Percentiles rank a stretch among this genome's conserved stretches.
phyloP scores from a whole-genome alignment of 2,329 filamentous ascomycete species.

The Ophiostoma novo-ulmi region DNA sequence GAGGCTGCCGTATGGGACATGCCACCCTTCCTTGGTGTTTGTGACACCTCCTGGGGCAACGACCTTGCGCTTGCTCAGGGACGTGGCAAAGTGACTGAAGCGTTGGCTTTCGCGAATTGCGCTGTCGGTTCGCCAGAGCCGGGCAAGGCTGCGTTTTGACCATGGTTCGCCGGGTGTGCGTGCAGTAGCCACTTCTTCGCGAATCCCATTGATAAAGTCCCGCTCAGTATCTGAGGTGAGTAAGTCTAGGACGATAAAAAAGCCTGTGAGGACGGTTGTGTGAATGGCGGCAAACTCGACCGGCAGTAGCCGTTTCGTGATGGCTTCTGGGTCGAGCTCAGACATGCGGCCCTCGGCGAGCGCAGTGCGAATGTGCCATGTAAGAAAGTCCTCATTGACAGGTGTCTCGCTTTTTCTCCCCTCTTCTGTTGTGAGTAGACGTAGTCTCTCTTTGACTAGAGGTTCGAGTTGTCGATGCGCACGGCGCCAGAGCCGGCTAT shows the following conservation, averaged over 20 bases:
- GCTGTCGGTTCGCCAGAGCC: conserved; percentile 46
- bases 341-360: conserved; percentile 38
- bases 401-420: conserved; percentile 33
- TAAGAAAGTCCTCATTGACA: conserved; percentile 53
- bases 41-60: conserved; percentile 37
- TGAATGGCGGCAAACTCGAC: conserved; percentile 57
- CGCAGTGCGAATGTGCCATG: conserved; percentile 52
- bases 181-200: conserved; percentile 40
- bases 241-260: conserved; percentile 45
- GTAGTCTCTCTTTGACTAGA: conserved; percentile 46
- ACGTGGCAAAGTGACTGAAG: conserved; percentile 43
- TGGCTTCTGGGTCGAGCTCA: conserved; percentile 44
- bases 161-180: conserved; percentile 35
- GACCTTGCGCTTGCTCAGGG: conserved; percentile 45
- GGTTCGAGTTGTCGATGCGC: conserved; percentile 42
- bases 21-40: conserved; percentile 41
- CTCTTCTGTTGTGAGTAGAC: conserved; percentile 37
- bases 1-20: conserved; percentile 41
- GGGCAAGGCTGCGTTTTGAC: conserved; percentile 43
- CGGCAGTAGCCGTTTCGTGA: conserved; percentile 50
- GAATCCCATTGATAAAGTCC: conserved; percentile 38
- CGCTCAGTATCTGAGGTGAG: conserved; percentile 37
- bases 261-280: conserved; percentile 50
- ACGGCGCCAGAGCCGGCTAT: conserved; percentile 44
- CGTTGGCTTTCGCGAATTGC: conserved; percentile 51